Evolutionary conservation across 371 early-diverging fungal species (phyloP), one percentile per base, ranked within the genome.

Genomic region (Paraphysoderma sedebokerense): DNA sequence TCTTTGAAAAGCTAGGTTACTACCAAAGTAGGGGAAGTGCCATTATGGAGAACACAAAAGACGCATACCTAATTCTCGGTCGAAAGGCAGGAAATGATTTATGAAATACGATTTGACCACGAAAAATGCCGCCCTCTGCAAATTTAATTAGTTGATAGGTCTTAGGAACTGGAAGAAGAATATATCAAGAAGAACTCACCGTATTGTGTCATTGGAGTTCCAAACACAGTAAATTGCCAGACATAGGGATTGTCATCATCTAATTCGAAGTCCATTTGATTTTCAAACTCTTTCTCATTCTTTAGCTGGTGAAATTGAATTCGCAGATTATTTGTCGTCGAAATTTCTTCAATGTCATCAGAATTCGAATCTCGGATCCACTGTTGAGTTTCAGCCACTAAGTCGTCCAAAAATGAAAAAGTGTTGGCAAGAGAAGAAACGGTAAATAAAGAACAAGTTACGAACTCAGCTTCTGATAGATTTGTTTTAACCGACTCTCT

Each of bases 171-270:
- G 38, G 44, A 29, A 15, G 24, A 3, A 40, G 8, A 44, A 31
- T 23, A 23, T 20, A 2, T 40, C 22, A 13, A 7, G 12, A 40
- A 12, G 12, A 2, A 13, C 15, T 27, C n/a, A 32, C 34, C 45
- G 31, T 31, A 45, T n/a, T 52, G 51, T 46, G 63, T 67, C 54
- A 54, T 60, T 0, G 57, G 65, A 44, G 57, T 53, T n/a, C 68
- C 67, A 46, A 67, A 52, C 26, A 74, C 41, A 6, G 65, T 63
- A 30, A 70, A 55, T 20, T 44, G 53, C 76, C 76, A 75, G 8
- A 63, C 54, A 51, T 66, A 75, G 1, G 76, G 76, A 50, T 72
- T 75, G 34, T 52, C 58, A n/a, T 72, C 65, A 17, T 53, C 56
- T 12, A 75, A 60, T 44, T 67, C 65, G 17, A 75, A 38, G 31